Evolutionary conservation across 2,329 filamentous ascomycete species (phyloP).

Genomic region (Fusarium sp.): DNA sequence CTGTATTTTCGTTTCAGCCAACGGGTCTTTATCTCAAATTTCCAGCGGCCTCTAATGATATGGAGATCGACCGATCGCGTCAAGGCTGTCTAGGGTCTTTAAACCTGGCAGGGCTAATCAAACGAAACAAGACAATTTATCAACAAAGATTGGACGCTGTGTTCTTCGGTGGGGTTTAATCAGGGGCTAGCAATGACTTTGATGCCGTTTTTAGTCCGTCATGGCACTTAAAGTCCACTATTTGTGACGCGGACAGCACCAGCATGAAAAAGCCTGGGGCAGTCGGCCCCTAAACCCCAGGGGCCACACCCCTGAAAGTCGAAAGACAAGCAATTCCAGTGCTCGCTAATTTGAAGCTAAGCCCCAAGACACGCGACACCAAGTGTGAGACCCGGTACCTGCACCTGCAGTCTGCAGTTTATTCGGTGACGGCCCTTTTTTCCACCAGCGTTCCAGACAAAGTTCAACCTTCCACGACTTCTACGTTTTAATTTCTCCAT

Average conservation of each 20-base stretch:
- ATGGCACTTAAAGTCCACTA: constrained; percentile 36
- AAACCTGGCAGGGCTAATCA: constrained; percentile 30
- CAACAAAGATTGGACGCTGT: constrained; percentile 30
- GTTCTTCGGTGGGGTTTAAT: constrained; percentile 23
- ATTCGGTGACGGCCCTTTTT: constrained; percentile 22
- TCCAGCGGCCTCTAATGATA: constrained; percentile 6
- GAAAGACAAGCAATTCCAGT: constrained; percentile 42
- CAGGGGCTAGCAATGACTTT: constrained; percentile 30
- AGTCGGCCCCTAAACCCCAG: constrained; percentile 16
- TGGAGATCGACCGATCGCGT: constrained; percentile 31
- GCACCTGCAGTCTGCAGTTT: not conserved
- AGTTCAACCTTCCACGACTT: constrained; percentile 27
- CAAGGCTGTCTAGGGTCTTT: constrained; percentile 27
- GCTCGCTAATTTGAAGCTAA: constrained; percentile 39
- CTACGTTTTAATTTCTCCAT: constrained; percentile 18
- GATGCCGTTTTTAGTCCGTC: constrained; percentile 42
- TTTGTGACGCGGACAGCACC: constrained; percentile 35
- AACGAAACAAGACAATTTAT: constrained; percentile 36
- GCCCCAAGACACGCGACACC: constrained; percentile 38
- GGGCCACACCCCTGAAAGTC: constrained; percentile 35
- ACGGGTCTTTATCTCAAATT: not conserved
- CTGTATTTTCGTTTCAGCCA: not conserved
- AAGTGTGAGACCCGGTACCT: constrained; percentile 17
- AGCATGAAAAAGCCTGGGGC: constrained; percentile 26
- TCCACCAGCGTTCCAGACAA: constrained; percentile 29